These are phyloP conservation scores for Heimioporus retisporus DNA, from an alignment of 1,284 basidiomycete genomes.

Conservation along the genomic window DNA sequence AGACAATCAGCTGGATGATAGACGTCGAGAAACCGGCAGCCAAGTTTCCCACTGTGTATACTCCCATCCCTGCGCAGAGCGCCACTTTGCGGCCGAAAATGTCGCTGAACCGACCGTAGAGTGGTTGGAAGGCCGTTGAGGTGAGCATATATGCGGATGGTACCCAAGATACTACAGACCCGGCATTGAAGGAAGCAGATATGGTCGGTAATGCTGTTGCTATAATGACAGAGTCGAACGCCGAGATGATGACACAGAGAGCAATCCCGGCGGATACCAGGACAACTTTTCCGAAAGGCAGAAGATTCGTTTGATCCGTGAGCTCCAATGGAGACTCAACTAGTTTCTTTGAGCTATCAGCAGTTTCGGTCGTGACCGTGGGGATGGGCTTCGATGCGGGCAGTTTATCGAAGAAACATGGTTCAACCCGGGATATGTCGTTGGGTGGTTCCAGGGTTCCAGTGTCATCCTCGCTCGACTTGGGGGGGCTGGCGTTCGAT, in stretches of 20 bases:
- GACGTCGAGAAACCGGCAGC: constrained; percentile 68
- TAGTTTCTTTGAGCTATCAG: constrained; percentile 8
- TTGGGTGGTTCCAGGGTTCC: constrained; percentile 12
- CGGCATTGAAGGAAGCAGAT: constrained; percentile 73
- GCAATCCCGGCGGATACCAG: constrained; percentile 71
- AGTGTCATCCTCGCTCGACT: constrained; percentile 4
- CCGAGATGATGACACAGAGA: constrained; percentile 66
- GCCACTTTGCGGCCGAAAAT: constrained; percentile 82
- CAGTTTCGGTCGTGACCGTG: constrained; percentile 12
- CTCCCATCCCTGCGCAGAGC: constrained; percentile 65
- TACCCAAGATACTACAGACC: constrained; percentile 77
- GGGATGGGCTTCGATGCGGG: constrained; percentile 18
- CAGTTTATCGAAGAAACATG: constrained; percentile 9
- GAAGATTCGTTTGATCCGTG: constrained; percentile 82
- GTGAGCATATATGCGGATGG: constrained; percentile 74
- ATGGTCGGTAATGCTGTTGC: constrained; percentile 79
- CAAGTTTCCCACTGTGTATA: constrained; percentile 74
- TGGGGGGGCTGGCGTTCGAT: not conserved
- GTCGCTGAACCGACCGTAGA: constrained; percentile 78
- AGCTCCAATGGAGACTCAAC: constrained; percentile 43
- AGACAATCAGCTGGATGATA: constrained; percentile 80
- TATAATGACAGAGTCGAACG: constrained; percentile 73
- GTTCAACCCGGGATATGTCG: constrained; percentile 5
- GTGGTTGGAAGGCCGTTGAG: constrained; percentile 71
- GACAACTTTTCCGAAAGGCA: constrained; percentile 76